Evolutionary conservation across 108 stramenopile genomes (phyloP).

Genomic region (Cyclotella baltica): DNA sequence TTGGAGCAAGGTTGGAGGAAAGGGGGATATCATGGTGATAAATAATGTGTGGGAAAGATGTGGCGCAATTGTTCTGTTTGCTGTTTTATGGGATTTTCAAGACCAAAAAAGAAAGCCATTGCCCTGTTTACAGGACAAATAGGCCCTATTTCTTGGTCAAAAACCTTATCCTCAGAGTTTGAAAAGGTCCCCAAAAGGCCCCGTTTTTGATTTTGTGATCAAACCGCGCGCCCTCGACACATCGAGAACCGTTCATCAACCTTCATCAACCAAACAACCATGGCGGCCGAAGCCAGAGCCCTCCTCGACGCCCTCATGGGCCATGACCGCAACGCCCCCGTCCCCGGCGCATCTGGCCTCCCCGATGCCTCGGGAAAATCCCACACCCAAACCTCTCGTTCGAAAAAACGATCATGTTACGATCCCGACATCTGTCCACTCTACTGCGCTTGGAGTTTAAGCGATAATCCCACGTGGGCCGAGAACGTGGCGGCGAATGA

Average conservation of each 20-base stretch:
- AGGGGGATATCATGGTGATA: too few species aligned
- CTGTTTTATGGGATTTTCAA: too few species aligned
- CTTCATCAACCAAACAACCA: constrained; percentile 3
- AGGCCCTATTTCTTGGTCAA: too few species aligned
- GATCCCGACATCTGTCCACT: constrained; percentile 86
- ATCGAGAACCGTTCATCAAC: neutral
- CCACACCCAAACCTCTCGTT: neutral
- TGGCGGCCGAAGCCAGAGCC: constrained; percentile 79
- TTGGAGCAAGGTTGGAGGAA: too few species aligned
- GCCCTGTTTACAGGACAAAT: too few species aligned
- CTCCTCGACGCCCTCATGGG: constrained; percentile 91
- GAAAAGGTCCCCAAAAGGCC: neutral
- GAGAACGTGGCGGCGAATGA: constrained; percentile 54
- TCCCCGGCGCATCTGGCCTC: constrained; percentile 50
- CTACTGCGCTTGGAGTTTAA: constrained; percentile 80
- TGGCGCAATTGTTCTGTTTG: too few species aligned
- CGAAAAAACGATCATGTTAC: constrained; percentile 77
- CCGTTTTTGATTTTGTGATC: too few species aligned
- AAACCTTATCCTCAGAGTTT: neutral
- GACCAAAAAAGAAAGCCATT: too few species aligned
- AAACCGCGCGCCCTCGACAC: neutral
- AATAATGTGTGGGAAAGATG: too few species aligned
- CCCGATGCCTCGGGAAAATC: constrained; percentile 12
- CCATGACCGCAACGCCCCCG: constrained; percentile 81
- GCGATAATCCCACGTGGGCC: constrained; percentile 46